Evolutionary conservation across 2,329 filamentous ascomycete genomes (phyloP), one percentile per base, ranked within the genome.

Genomic region (Pyrenochaeta sp.): DNA sequence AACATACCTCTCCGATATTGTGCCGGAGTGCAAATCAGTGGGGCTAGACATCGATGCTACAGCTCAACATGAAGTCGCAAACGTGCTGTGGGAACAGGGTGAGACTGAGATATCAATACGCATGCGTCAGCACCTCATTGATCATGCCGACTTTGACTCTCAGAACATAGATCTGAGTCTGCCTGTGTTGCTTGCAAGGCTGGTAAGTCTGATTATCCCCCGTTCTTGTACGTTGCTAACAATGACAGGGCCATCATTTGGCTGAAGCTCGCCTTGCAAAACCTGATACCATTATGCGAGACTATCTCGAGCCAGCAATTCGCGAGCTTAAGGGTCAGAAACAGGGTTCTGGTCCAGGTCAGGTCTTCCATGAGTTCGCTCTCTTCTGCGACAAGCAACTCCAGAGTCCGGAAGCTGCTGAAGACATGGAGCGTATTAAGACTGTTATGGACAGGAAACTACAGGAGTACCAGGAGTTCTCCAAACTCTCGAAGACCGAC

Each of bases 321-420:
- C 89, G 88, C 65, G 91, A 96, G 71, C 82, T 99, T 7, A 90
- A 87, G 67, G 88, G 88, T 1, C 85, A 86, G 45, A 84, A 80
- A 5, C 84, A 88, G 52, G 90, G 91, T 1, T 83, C 85, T 44
- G 91, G 94, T 59, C 91, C 93, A 2, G 93, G 93, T 1, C 86
- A 92, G 65, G 95, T 98, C 0, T 97, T 93, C 70, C 93, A 97
- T 73, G 92, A 96, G 69, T 98, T 98, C 76, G 95, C 96, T 27
- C 86, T 89, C 50, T 99, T 99, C 74, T 99, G 96, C 71, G 94
- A 99, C 74, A 89, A 93, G 70, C 95, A 99, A 74, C 83, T 99
- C 9, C 91, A 97, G 69, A 94, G 94, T 71, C 86, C 90, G 0
- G 92, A 96, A 67, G 88, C 90, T 34, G 80, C 93, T 1, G 92